Percentiles rank a stretch among this genome's conserved stretches.
Conservation (phyloP, 2,329 filamentous ascomycete genomes). For the Fusarium temperatum region DNA sequence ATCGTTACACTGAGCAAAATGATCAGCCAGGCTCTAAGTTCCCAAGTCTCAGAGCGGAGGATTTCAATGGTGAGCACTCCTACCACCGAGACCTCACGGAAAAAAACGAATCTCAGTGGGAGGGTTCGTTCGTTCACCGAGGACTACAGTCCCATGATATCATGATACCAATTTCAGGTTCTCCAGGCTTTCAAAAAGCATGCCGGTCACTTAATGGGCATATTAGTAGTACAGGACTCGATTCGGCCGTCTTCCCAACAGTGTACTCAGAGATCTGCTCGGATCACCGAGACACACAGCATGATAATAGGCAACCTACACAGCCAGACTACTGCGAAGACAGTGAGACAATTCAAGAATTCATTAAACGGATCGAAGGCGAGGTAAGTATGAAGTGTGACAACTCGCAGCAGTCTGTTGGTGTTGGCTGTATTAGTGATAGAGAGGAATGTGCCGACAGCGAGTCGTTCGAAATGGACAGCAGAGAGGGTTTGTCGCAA, state of each 20-base stretch:
- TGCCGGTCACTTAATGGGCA: neutral
- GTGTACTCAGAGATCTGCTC: neutral
- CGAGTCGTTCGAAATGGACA: neutral
- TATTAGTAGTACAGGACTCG: neutral
- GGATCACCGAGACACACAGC: neutral
- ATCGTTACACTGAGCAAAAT: neutral
- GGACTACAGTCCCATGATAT: neutral
- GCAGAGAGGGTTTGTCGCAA: neutral
- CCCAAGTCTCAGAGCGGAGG: neutral
- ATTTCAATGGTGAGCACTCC: neutral
- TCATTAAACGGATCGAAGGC: conserved; percentile 41
- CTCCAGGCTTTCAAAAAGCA: neutral
- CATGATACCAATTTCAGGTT: neutral
- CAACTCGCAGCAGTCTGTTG: neutral
- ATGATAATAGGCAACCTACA: neutral
- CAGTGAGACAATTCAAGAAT: conserved; percentile 38
- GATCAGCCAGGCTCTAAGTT: neutral
- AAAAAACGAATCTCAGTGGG: neutral
- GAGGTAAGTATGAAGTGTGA: conserved; percentile 28
- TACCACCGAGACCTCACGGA: neutral
- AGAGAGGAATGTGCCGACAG: neutral
- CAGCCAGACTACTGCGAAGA: neutral
- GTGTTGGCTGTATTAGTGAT: neutral
- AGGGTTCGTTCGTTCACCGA: neutral
- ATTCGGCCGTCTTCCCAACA: neutral